Conservation (phyloP, 192 early-diverging fungal species). For the Obelidium mucronatum region DNA sequence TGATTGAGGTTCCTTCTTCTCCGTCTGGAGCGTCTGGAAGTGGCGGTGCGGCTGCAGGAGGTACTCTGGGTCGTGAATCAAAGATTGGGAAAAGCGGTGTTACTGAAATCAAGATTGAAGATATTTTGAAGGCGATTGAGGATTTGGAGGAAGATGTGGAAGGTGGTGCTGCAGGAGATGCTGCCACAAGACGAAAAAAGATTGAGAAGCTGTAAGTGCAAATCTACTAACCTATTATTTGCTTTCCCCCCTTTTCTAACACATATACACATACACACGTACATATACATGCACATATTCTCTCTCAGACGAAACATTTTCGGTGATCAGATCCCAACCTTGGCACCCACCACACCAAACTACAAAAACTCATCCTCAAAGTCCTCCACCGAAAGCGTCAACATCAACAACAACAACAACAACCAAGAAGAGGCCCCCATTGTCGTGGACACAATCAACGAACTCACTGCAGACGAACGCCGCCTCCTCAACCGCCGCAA, state of each 20-base stretch:
- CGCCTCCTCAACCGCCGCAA: constrained; percentile 63
- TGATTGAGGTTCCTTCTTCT: neutral
- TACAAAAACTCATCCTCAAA: constrained; percentile 32
- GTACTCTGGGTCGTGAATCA: neutral
- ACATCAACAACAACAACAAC: neutral
- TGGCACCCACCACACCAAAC: neutral
- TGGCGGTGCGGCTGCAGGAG: constrained; percentile 10
- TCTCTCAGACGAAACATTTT: constrained; percentile 26
- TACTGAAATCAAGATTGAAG: constrained; percentile 8
- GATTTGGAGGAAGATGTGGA: constrained; percentile 20
- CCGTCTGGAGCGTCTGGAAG: neutral
- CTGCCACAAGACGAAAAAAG: constrained; percentile 38
- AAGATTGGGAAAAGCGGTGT: neutral
- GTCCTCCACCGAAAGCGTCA: neutral
- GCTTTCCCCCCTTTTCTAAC: neutral
- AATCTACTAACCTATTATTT: neutral
- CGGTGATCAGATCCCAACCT: constrained; percentile 29
- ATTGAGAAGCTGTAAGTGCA: constrained; percentile 48
- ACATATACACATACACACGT: too few relatives aligned
- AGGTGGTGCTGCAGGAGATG: constrained; percentile 15
- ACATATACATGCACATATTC: too few relatives aligned
- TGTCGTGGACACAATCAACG: constrained; percentile 49
- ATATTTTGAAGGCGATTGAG: constrained; percentile 25
- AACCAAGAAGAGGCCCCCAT: neutral
- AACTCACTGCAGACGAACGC: constrained; percentile 62